Base-by-base conservation (phyloP, 1,284 basidiomycete genomes). In the Heliocybe sulcata region DNA sequence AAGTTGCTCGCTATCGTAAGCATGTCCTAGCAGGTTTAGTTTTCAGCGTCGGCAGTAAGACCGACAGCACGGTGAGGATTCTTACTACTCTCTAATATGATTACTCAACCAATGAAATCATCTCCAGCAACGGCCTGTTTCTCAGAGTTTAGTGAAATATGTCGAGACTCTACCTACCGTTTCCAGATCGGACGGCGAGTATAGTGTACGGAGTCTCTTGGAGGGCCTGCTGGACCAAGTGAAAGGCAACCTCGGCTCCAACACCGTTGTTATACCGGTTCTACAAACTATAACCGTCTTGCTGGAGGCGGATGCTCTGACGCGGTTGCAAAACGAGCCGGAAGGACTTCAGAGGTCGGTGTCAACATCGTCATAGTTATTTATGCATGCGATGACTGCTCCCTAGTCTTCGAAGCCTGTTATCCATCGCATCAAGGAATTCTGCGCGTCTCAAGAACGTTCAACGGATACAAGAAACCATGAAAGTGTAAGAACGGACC, bases 41-140 rank as follows among this genome's bases (percentile, higher is more conserved):
- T 2, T 72, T 90, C 54, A 92, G 89, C 59, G 74, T 90, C 29
- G 88, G 87, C 35, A 88, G 90, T 65, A 87, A 83, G 67, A 91
- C 90, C 2, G 84, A 88, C 59, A 90, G 87, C 61, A 89, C 85
- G 10, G 92, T 94, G 65, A 70, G 86, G 71, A 33, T 23, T 52
- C 35, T 50, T 56, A 22, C 25, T 22, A 35, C 3, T 48, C 14
- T 29, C 45, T 27, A 35, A 51, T 54, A 58, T 45, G 62, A 47
- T 22, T 16, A 9, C 33, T 29, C 16, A 29, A 29, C 38, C 8
- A 29, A n/a, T n/a, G n/a, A n/a, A n/a, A n/a, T n/a, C n/a, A n/a
- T n/a, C n/a, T n/a, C n/a, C 47, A 92, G 90, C 84, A 88, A 77
- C 83, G 81, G 25, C 81, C 84, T 33, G 82, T 83, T 35, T 75